Base-by-base conservation (phyloP, 495 filamentous ascomycete species). In the Hyphodiscus hymeniophilus region DNA sequence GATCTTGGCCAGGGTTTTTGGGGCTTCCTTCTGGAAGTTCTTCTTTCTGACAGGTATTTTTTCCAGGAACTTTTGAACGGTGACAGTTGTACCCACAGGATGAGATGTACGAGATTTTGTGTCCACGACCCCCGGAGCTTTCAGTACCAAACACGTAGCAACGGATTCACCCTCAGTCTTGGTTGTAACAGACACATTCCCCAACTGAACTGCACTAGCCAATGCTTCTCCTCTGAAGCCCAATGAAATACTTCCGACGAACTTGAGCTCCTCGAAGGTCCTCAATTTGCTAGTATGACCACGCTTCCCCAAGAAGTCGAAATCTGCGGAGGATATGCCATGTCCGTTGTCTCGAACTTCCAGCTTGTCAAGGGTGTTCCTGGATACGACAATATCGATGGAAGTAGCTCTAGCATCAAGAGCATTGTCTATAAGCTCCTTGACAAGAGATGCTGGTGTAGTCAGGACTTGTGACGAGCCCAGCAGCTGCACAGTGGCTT, bases 401-500 rank as follows among this genome's bases (percentile, higher is more conserved):
- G 77, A 77, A 2, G 82, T 80, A 4, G 91, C 85, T 20, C 74
- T 73, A 3, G 91, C 85, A 63, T 97, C 92, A 7, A 97, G 70
- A 16, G 87, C 79, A 62, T 98, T 98, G 50, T 98, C 92, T 26
- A 98, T 58, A 8, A 97, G 76, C 59, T 98, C 92, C 62, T 98
- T 98, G 43, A 94, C 76, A 13, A 95, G 69, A 5, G 80, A 79
- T 44, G 73, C 73, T 8, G 90, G 72, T 40, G 87, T 82, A 3
- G 81, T 77, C 51, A 96, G 79, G 47, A 74, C 77, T 52, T 88
- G 78, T 17, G 80, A 68, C 7, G 89, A 86, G 44, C 84, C 81
- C 42, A 96, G 78, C 31, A 77, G 75, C 32, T 74, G 76, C 42
- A 81, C 66, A 36, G 85, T 79, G 20, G 70, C 63, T 23, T 73